Evolutionary conservation across 225 moss, liverwort and hornwort genomes (phyloP).

Genomic region (Thuidium tamariscinum): DNA sequence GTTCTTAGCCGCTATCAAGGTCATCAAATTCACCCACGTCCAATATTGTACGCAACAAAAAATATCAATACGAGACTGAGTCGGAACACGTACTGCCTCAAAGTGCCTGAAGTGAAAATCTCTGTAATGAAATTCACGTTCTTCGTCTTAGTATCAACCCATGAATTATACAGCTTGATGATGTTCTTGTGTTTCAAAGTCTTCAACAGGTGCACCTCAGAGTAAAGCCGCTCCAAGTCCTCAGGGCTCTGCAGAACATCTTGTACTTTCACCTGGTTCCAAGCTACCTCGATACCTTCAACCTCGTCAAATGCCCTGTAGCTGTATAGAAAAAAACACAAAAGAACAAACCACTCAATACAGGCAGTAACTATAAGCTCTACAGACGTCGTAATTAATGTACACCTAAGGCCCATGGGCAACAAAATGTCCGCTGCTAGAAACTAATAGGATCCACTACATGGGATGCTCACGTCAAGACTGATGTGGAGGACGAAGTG

Average conservation of each 20-base stretch:
- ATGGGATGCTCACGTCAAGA: background rate
- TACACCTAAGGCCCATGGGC: background rate
- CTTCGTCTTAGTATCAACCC: constrained; percentile 94
- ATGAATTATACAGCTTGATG: constrained; percentile 92
- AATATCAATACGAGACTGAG: background rate
- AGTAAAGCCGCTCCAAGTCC: constrained; percentile 90
- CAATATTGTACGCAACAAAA: background rate
- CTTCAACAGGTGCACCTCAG: constrained; percentile 86
- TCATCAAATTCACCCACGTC: background rate
- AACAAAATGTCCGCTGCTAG: background rate
- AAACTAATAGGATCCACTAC: background rate
- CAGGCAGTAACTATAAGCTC: background rate
- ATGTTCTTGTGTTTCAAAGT: constrained; percentile 92
- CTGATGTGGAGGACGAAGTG: background rate
- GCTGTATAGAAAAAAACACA: constrained; percentile 9
- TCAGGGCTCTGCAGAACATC: constrained; percentile 83
- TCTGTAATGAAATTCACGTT: constrained; percentile 98
- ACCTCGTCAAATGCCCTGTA: constrained; percentile 97
- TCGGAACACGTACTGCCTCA: constrained; percentile 55
- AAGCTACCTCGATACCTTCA: constrained; percentile 97
- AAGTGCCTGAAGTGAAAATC: constrained; percentile 89
- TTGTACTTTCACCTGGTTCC: constrained; percentile 98
- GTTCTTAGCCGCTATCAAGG: background rate
- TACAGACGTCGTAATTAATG: background rate
- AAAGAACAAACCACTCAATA: background rate